Base-by-base conservation (phyloP, 768 basidiomycete species). In the Russula compacta region DNA sequence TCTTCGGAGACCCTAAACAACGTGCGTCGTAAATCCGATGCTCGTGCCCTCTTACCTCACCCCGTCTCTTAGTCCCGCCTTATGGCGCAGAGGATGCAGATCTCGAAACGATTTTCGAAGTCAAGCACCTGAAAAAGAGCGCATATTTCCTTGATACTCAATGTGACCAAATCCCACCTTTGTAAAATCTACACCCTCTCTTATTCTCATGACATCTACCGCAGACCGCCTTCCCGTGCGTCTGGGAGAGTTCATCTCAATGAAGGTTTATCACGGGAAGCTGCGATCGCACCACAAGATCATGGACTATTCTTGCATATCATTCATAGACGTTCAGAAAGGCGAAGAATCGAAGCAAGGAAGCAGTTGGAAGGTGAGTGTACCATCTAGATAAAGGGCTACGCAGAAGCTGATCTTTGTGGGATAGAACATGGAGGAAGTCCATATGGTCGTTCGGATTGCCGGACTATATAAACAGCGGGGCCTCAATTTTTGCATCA, bases 1-100 rank as follows among this genome's bases (percentile, higher is more conserved):
- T 79, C 65, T 80, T 82, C 50, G 81, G 81, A 0, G 81, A 83
- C 68, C 79, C 79, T 0, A 74, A 76, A 47, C 82, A 83, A 70
- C 70, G 82, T 80, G 69, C 50, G 78, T 62, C 7, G 33, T 44
- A 14, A 6, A 14, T 6, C 7, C 21, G 6, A 24, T 43, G 24
- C 49, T 36, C 21, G 33, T 44, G 24, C 15, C 14, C 24, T 11
- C 15, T 14, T 43, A 11, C 0, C 21, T 52, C 40, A 59, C 14
- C 15, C 43, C 29, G 2, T 19, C 19, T 33, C 9, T 10, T 58
- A 83, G 82, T 83, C 4, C 79, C 82, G 3, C 82, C 82, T 0
- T 80, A 73, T 68, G 81, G 81, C 3, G 64, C 77, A 50, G 78
- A 79, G 1, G 67, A 71, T 4, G 72, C 76, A 0, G 64, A 64